These are phyloP conservation scores for Eleusine coracana DNA, from an alignment of 176 grass and related monocot genomes.

Conservation along the genomic window DNA sequence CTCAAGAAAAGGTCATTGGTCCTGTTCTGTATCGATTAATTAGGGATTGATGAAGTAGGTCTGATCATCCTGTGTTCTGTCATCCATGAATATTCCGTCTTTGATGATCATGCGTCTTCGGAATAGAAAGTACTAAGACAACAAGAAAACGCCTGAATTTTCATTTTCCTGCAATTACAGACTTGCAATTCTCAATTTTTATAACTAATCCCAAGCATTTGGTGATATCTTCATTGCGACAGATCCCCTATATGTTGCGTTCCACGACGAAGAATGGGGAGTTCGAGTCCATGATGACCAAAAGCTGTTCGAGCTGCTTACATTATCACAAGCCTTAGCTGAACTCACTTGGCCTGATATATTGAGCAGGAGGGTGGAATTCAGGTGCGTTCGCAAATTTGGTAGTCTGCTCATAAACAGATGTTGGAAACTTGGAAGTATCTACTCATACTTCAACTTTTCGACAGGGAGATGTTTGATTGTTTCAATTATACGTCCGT, in stretches of 20 bases:
- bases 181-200: neutral
- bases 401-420: neutral
- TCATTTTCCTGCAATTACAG: neutral
- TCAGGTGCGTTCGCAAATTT: conserved; percentile 47
- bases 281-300: conserved; percentile 46
- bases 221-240: conserved; percentile 9
- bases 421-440: neutral
- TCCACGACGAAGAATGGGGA: conserved; percentile 77
- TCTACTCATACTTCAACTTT: neutral
- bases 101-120: neutral
- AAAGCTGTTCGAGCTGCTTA: conserved; percentile 62
- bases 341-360: conserved; percentile 59
- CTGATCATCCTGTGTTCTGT: neutral
- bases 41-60: neutral
- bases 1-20: neutral
- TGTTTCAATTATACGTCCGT: conserved; percentile 42
- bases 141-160: conserved; percentile 8
- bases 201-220: neutral
- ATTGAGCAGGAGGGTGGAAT: conserved; percentile 56
- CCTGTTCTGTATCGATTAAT: neutral
- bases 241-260: conserved; percentile 48
- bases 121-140: neutral
- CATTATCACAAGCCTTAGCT: conserved; percentile 53
- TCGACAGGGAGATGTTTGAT: conserved; percentile 46
- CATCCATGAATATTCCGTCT: neutral